phyloP scores from a whole-genome alignment of 352 stramenopile species.

The Phytopythium chamaehyphon region DNA sequence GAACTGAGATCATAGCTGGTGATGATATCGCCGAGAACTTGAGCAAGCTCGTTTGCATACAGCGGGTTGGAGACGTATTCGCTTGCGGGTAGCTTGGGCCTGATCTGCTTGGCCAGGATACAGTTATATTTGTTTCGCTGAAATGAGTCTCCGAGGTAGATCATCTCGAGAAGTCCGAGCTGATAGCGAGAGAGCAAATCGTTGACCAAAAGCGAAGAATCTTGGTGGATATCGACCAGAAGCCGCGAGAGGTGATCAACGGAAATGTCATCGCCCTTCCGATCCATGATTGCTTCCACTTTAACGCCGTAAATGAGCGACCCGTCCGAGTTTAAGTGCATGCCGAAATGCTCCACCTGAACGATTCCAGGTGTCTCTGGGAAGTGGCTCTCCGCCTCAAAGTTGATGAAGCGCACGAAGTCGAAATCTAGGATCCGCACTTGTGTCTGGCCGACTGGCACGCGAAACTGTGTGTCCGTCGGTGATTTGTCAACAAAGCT shows the following conservation, averaged over 20 bases:
- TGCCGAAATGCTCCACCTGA: slow-evolving; percentile 96
- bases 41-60: slow-evolving; percentile 96
- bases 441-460: slow-evolving; percentile 90
- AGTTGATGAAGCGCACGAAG: slow-evolving; percentile 97
- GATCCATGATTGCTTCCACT: slow-evolving; percentile 96
- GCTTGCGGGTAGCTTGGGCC: slow-evolving; percentile 91
- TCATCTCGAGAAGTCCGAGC: slow-evolving; percentile 92
- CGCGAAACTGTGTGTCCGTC: slow-evolving; percentile 79
- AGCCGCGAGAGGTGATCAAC: slow-evolving; percentile 95
- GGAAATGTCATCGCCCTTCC: slow-evolving; percentile 94
- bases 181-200: slow-evolving; percentile 95
- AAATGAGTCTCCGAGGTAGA: slow-evolving; percentile 94
- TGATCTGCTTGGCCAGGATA: slow-evolving; percentile 96
- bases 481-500: slow-evolving; percentile 88
- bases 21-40: slow-evolving; percentile 93
- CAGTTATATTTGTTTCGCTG: slow-evolving; percentile 98
- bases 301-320: slow-evolving; percentile 84
- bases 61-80: slow-evolving; percentile 94
- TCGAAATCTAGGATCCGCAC: slow-evolving; percentile 97
- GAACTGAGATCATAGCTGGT: slow-evolving; percentile 93
- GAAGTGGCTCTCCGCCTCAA: slow-evolving; percentile 97
- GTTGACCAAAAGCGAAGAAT: slow-evolving; percentile 95
- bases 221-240: slow-evolving; percentile 96
- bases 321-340: slow-evolving; percentile 75
- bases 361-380: slow-evolving; percentile 92